phyloP scores from a whole-genome alignment of 768 basidiomycete genomes.

The Cystofilobasidium capitatum region DNA sequence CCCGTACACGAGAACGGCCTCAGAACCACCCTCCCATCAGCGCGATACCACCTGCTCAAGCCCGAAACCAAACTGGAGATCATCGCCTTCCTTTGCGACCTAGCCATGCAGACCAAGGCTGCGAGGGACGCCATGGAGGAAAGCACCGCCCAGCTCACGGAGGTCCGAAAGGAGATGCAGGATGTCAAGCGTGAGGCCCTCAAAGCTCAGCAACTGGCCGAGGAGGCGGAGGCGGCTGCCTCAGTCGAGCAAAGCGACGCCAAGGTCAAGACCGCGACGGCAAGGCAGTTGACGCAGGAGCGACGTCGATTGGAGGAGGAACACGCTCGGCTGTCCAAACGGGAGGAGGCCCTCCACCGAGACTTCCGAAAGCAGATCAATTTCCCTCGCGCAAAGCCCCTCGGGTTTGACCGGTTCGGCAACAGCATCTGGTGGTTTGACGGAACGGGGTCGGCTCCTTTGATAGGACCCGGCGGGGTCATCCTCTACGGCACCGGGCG shows the following conservation, averaged over 20 bases:
- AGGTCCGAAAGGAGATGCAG: constrained; percentile 86
- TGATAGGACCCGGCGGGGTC: constrained; percentile 67
- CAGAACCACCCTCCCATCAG: constrained; percentile 46
- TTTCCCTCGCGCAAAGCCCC: constrained; percentile 70
- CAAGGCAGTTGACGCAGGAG: constrained; percentile 72
- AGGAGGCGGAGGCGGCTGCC: constrained; percentile 43
- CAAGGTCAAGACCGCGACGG: constrained; percentile 63
- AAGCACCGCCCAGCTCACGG: constrained; percentile 80
- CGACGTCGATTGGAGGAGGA: constrained; percentile 80
- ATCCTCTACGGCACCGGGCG: constrained; percentile 80
- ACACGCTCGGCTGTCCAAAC: constrained; percentile 59
- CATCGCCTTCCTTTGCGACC: constrained; percentile 75
- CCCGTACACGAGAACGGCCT: constrained; percentile 26
- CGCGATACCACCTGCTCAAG: constrained; percentile 64
- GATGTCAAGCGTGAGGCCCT: constrained; percentile 66
- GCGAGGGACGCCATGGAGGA: constrained; percentile 82
- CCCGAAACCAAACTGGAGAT: constrained; percentile 74
- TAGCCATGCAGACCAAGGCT: constrained; percentile 79
- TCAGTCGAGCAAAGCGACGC: constrained; percentile 56
- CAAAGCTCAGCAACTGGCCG: constrained; percentile 31
- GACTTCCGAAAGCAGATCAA: constrained; percentile 87
- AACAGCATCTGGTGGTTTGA: constrained; percentile 99
- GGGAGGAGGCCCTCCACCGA: constrained; percentile 77
- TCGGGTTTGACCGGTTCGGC: constrained; percentile 87
- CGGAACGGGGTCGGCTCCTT: constrained; percentile 74